phyloP scores from a whole-genome alignment of 495 filamentous ascomycete genomes.

The Penicillium parvum region DNA sequence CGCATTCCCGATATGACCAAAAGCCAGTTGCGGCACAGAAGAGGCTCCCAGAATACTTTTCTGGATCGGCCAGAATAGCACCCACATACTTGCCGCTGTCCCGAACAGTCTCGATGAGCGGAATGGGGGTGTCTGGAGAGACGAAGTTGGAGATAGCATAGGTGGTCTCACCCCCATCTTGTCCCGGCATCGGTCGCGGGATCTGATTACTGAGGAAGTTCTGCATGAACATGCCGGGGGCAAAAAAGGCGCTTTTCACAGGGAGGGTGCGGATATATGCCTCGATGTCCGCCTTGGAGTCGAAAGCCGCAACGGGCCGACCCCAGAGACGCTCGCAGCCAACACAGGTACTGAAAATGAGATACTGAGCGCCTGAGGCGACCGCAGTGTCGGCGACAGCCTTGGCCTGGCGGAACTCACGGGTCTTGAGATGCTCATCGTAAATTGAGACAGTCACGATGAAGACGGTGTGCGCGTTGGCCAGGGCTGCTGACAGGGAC shows the following conservation, averaged over 20 bases:
- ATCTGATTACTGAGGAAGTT: constrained; percentile 29
- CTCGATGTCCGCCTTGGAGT: constrained; percentile 38
- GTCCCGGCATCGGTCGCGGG: constrained; percentile 3
- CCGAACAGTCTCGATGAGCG: constrained; percentile 40
- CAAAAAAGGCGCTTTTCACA: constrained; percentile 43
- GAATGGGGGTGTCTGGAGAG: constrained; percentile 30
- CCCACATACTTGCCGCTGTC: constrained; percentile 52
- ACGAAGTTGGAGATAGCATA: constrained; percentile 21
- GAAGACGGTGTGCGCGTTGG: constrained; percentile 46
- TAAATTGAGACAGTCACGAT: constrained; percentile 40
- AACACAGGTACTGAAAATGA: constrained; percentile 50
- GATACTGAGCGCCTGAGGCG: constrained; percentile 36
- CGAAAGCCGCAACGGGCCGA: constrained; percentile 33
- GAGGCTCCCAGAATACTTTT: constrained; percentile 45
- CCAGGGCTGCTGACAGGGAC: constrained; percentile 41
- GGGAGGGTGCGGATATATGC: constrained; percentile 41
- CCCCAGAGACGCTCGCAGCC: constrained; percentile 16
- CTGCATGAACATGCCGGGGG: constrained; percentile 46
- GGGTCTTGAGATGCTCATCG: constrained; percentile 23
- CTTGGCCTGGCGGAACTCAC: constrained; percentile 40
- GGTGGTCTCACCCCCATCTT: constrained; percentile 11
- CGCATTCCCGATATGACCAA: constrained; percentile 36
- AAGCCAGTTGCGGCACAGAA: constrained; percentile 36
- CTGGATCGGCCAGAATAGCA: constrained; percentile 47
- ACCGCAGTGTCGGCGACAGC: constrained; percentile 44